These are phyloP conservation scores for Xerocomus amazonicus DNA, from an alignment of 1,284 basidiomycete species.

Conservation along the genomic window DNA sequence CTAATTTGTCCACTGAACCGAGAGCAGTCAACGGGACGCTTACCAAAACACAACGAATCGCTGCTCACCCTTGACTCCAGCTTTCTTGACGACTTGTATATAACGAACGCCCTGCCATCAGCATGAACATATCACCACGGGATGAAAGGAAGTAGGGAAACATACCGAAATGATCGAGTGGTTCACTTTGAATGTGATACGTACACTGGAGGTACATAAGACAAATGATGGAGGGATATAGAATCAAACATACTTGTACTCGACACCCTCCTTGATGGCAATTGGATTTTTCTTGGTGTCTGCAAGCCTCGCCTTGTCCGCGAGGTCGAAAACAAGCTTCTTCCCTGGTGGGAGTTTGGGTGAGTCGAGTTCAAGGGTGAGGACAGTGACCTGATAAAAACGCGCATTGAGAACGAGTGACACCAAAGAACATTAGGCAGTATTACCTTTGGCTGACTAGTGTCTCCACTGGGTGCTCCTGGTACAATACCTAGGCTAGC, in stretches of 20 bases:
- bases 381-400: conserved; percentile 54
- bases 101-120: conserved; percentile 70
- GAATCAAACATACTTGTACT: conserved; percentile 59
- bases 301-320: conserved; percentile 43
- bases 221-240: background rate
- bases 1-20: conserved; percentile 74
- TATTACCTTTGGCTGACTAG: conserved; percentile 63
- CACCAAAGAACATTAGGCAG: conserved; percentile 2
- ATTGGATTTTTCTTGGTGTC: conserved; percentile 69
- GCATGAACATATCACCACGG: background rate
- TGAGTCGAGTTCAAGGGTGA: conserved; percentile 69
- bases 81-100: conserved; percentile 78
- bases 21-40: conserved; percentile 6
- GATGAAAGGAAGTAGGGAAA: conserved; percentile 5
- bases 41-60: background rate
- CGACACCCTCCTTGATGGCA: conserved; percentile 79
- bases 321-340: conserved; percentile 56
- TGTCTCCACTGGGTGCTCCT: conserved; percentile 38
- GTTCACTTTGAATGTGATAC: conserved; percentile 78
- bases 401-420: conserved; percentile 8
- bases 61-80: conserved; percentile 59
- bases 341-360: conserved; percentile 62
- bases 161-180: conserved; percentile 80
- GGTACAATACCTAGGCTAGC: conserved; percentile 81
- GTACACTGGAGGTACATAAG: conserved; percentile 48